Evolutionary conservation across 148 eudicot genomes (phyloP), one percentile per base, ranked within the genome.

Genomic region (Rhododendron vialii): DNA sequence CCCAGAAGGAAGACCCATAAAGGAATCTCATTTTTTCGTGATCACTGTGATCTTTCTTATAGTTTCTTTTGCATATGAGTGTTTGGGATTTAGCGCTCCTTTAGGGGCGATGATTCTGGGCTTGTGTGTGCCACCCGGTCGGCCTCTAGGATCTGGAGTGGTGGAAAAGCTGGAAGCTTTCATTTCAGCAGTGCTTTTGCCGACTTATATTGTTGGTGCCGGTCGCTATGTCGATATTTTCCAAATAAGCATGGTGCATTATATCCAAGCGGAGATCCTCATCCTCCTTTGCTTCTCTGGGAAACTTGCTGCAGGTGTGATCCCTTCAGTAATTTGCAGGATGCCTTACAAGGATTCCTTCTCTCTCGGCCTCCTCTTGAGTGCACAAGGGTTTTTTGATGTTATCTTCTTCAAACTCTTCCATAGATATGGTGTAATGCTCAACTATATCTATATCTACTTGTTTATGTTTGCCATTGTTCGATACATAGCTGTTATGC

Each of bases 311-410:
- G 69, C 87, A 6, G 22, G 80, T 33, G 76, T 86, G 51, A 26
- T 81, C 13, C 84, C 87, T 69, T 50, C 80, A 12, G 2, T 80
- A 7, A 13, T 80, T 24, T 67, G 14, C 41, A 80, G 38, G 69
- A 48, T 80, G 24, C 87, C 87, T 48, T 48, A 18, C 30, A 65
- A 80, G 80, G 84, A 86, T 50, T 50, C 87, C 33, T 51, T 86
- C 26, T 7, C 84, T 3, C 61, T 86, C 36, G 87, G 84, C 69
- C 84, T 86, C 35, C 18, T 86, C 43, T 69, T 86, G 69, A 81
- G 80, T 65, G 48, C 83, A 33, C 87, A 81, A 81, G 87, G 87
- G 24, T 74, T 86, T 13, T 86, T 41, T 17, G 87, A 86, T 81
- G 59, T 86, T 35, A 41, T 86, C 22, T 47, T 51, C n/a, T 86